These are phyloP conservation scores for Sherardia arvensis DNA, from an alignment of 257 asterid species.

Conservation along the genomic window DNA sequence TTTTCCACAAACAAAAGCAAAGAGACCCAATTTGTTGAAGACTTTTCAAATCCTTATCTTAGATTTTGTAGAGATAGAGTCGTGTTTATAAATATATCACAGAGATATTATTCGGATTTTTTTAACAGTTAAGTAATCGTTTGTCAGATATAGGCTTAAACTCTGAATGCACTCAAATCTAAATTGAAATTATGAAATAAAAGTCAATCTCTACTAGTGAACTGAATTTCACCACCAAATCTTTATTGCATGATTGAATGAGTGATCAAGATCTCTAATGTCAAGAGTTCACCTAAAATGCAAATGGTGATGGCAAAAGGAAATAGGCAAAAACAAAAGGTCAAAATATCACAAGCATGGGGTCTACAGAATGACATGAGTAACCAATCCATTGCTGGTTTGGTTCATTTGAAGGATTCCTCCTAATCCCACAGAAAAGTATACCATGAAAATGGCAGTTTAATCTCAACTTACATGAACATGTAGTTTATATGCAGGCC, in stretches of 20 bases:
- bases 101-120: too few relatives aligned
- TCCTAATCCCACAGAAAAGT: neutral
- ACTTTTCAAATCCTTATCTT: neutral
- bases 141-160: too few relatives aligned
- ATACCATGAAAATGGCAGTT: neutral
- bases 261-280: neutral
- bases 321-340: neutral
- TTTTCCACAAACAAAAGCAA: neutral
- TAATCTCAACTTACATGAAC: neutral
- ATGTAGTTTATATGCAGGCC: neutral
- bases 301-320: neutral
- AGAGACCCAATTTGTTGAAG: neutral
- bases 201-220: neutral
- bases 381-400: neutral
- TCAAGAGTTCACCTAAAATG: neutral
- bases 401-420: conserved; percentile 1
- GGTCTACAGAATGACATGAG: neutral
- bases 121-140: too few relatives aligned
- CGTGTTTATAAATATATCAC: too few relatives aligned
- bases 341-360: neutral
- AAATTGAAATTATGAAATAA: neutral
- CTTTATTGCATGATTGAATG: neutral
- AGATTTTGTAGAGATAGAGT: neutral
- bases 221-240: neutral
- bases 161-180: too few relatives aligned